phyloP scores from a whole-genome alignment of 2,329 filamentous ascomycete species.

The Epichloe glyceriae region DNA sequence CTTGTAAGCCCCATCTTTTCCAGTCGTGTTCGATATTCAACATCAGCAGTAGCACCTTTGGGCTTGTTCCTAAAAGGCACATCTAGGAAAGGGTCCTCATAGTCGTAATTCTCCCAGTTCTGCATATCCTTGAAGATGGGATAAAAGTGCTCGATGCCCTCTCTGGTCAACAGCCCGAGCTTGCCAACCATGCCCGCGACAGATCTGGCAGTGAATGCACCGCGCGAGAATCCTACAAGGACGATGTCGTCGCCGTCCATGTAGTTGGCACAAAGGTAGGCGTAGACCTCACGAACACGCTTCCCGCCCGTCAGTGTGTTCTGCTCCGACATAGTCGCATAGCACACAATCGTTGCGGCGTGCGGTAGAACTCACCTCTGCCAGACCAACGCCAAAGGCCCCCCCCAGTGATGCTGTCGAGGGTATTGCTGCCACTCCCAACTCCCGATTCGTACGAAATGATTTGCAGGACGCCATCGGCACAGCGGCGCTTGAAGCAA shows the following conservation, averaged over 20 bases:
- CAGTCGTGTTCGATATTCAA: conserved; percentile 30
- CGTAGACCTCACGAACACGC: conserved; percentile 47
- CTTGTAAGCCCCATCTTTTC: conserved; percentile 31
- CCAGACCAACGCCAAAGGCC: conserved; percentile 40
- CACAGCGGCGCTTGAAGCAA: conserved; percentile 37
- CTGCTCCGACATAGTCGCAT: too few species aligned
- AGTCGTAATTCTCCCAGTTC: conserved; percentile 33
- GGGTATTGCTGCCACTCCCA: conserved; percentile 35
- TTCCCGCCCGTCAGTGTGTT: conserved; percentile 14
- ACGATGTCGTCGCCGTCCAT: conserved; percentile 43
- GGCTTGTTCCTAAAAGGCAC: conserved; percentile 37
- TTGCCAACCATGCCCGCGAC: conserved; percentile 39
- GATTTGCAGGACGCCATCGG: conserved; percentile 41
- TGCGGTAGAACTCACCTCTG: conserved; percentile 26
- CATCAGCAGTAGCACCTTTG: conserved; percentile 27
- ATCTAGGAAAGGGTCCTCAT: conserved; percentile 33
- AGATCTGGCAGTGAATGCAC: conserved; percentile 45
- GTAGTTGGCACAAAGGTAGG: conserved; percentile 50
- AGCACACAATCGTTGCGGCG: not conserved
- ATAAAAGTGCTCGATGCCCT: conserved; percentile 41
- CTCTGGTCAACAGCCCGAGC: conserved; percentile 38
- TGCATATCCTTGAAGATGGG: conserved; percentile 45
- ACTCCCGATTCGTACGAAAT: conserved; percentile 50
- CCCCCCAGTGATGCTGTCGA: conserved; percentile 42
- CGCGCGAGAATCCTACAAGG: conserved; percentile 43